These are phyloP conservation scores for Dunaliella sp. DNA, from an alignment of 139 green algal species.

Conservation along the genomic window DNA sequence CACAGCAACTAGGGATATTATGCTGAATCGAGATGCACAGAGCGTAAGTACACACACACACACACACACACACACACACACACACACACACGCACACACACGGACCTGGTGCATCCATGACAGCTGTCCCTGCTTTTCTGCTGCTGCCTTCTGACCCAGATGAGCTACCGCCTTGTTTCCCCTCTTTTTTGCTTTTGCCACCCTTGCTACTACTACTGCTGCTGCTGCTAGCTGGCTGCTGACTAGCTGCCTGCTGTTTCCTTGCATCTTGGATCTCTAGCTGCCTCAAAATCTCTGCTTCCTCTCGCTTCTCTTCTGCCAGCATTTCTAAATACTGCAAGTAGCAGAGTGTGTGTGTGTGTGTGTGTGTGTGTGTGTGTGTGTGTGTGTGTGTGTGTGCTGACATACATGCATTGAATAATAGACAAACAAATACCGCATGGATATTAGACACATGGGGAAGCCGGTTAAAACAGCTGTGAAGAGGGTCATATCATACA, in stretches of 20 bases:
- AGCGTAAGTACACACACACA: background rate
- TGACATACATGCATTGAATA: background rate
- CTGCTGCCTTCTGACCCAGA: background rate
- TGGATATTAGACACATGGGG: too few relatives aligned
- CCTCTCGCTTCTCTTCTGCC: slow-evolving; percentile 32
- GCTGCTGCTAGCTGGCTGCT: slow-evolving; percentile 19
- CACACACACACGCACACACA: background rate
- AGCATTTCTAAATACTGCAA: slow-evolving; percentile 48
- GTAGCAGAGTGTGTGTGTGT: background rate
- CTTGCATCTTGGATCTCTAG: background rate
- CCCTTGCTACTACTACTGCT: background rate
- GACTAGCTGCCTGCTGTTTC: slow-evolving; percentile 14
- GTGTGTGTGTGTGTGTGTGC: too few relatives aligned
- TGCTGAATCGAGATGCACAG: too few relatives aligned
- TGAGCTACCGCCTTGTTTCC: slow-evolving; percentile 23
- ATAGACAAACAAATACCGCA: too few relatives aligned
- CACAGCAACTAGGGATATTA: too few relatives aligned
- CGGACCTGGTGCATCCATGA: slow-evolving; percentile 12
- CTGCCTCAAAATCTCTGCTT: background rate
- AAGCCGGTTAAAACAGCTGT: too few relatives aligned
- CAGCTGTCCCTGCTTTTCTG: slow-evolving; percentile 14
- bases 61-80: background rate
- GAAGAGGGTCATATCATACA: too few relatives aligned
- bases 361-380: background rate
- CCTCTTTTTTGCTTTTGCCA: slow-evolving; percentile 14